These are phyloP conservation scores for Aspergillus sp. DNA, from an alignment of 2,329 filamentous ascomycete species.

Conservation along the genomic window DNA sequence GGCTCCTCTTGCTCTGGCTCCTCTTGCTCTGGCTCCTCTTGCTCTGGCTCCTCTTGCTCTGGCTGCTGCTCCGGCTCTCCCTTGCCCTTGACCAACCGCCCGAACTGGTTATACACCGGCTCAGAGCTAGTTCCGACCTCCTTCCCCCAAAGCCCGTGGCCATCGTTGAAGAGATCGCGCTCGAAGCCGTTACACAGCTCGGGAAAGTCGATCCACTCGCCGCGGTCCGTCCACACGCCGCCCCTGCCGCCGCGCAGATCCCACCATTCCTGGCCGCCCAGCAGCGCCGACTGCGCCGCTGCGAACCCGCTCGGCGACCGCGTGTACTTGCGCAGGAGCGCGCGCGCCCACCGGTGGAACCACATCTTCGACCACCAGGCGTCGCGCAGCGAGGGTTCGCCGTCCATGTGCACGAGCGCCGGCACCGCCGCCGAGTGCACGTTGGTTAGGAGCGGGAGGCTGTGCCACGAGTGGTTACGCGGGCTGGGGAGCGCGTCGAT, in stretches of 20 bases:
- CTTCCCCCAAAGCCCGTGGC: conserved; percentile 32
- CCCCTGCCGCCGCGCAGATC: conserved; percentile 44
- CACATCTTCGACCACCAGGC: conserved; percentile 40
- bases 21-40: too few relatives aligned
- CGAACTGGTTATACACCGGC: conserved; percentile 32
- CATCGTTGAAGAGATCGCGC: conserved; percentile 40
- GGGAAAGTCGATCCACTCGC: conserved; percentile 41
- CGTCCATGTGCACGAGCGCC: conserved; percentile 34
- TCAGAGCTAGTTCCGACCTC: conserved; percentile 23
- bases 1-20: too few relatives aligned
- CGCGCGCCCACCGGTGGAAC: conserved; percentile 40
- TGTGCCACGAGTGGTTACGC: conserved; percentile 32
- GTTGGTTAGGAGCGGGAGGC: conserved; percentile 40
- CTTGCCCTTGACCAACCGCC: conserved; percentile 28
- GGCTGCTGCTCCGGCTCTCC: too few relatives aligned
- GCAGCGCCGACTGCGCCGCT: conserved; percentile 35
- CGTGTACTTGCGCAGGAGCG: conserved; percentile 41
- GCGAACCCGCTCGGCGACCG: conserved; percentile 35
- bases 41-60: too few relatives aligned
- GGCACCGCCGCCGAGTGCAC: conserved; percentile 40
- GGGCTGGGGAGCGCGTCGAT: conserved; percentile 37
- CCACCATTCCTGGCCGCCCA: conserved; percentile 41
- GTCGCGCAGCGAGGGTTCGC: conserved; percentile 21
- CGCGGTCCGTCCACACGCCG: conserved; percentile 45
- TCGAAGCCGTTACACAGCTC: conserved; percentile 40